Evolutionary conservation across 225 moss, liverwort and hornwort species (phyloP), one percentile per base, ranked within the genome.

Genomic region (Physcomitrellopsis africana): DNA sequence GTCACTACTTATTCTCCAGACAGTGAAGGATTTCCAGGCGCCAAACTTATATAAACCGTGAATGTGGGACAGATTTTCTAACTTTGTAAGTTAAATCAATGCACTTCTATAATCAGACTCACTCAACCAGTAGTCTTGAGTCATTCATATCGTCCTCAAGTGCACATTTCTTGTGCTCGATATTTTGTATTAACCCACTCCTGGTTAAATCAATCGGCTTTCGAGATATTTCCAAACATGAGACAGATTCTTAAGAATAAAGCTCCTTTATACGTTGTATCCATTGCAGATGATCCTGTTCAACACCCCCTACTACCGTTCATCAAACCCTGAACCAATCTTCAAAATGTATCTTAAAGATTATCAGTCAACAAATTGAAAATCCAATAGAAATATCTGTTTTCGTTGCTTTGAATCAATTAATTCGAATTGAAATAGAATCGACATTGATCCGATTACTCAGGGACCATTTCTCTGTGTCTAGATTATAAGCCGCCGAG

Each of bases 331-430:
- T 48, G 37, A 69, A 13, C 43, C 44, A 29, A 18, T 47, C 2
- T 67, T 27, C 51, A 41, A 52, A 47, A 29, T 56, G 20, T 24
- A 42, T 70, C 18, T 15, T 69, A 9, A 63, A 37, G 23, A 37
- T 7, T 65, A 71, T 15, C 65, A 72, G 29, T 65, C 70, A 68
- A 65, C 14, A 57, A 26, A 75, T 29, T 58, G 53, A 9, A 66
- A 46, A 65, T 41, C 19, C 27, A 75, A 72, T 19, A 22, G 27
- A 43, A 3, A 16, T 18, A 7, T 75, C 6, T 26, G 14, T n/a
- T 6, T 13, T 37, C 45, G 17, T 37, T 75, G 60, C 64, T 76
- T 52, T 23, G 65, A 51, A 51, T 64, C 57, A 70, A 70, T 43
- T 41, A 47, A 69, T 42, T 27, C 37, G 51, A 69, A 70, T 51